Percentiles rank a stretch among this genome's conserved stretches.
Conservation (phyloP, 129 eudicot species). For the Tagetes erecta region DNA sequence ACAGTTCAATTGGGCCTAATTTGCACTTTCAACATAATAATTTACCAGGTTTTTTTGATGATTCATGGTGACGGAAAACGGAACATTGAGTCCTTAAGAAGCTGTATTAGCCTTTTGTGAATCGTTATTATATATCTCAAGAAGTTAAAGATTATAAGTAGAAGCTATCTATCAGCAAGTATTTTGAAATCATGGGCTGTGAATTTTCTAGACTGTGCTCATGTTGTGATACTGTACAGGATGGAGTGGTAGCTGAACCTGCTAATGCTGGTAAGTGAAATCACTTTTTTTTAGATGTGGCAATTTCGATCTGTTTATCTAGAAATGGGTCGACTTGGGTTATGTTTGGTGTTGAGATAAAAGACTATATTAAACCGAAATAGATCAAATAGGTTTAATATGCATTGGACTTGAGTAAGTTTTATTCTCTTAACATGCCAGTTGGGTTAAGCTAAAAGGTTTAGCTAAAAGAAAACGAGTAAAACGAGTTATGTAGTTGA, state of each 20-base stretch:
- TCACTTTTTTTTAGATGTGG: neutral
- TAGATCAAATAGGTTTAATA: neutral
- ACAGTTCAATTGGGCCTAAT: conserved; percentile 11
- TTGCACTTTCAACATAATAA: neutral
- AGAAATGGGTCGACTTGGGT: neutral
- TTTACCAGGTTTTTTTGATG: conserved; percentile 24
- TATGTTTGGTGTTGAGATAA: neutral
- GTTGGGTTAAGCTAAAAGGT: neutral
- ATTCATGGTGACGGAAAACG: conserved; percentile 14
- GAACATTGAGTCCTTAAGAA: conserved; percentile 21
- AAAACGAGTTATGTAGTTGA: neutral
- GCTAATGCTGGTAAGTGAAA: conserved; percentile 32
- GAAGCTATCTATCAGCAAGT: conserved; percentile 7
- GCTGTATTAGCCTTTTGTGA: conserved; percentile 11
- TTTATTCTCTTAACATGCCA: neutral
- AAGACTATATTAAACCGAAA: neutral
- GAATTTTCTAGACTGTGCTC: conserved; percentile 37
- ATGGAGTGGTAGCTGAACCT: conserved; percentile 23
- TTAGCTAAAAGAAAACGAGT: neutral
- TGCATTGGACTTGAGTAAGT: neutral
- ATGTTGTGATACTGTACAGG: conserved; percentile 33
- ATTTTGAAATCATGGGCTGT: conserved; percentile 36
- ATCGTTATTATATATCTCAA: neutral
- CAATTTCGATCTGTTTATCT: neutral
- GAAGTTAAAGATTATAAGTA: conserved; percentile 16